phyloP scores from a whole-genome alignment of 2,329 filamentous ascomycete genomes.

The Penicillium sp. region DNA sequence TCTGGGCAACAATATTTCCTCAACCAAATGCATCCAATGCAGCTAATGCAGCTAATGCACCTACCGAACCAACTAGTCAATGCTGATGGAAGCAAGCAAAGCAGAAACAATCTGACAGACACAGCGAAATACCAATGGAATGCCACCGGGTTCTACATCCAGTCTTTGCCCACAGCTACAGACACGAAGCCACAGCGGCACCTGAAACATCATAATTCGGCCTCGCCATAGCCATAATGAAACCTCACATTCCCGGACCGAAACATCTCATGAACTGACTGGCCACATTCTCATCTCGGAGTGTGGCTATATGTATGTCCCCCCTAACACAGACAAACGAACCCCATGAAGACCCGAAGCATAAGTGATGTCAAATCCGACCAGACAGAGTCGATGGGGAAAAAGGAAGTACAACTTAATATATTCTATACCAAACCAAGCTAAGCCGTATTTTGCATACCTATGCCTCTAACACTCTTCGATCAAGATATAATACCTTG shows the following conservation, averaged over 20 bases:
- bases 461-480: neutral
- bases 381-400: neutral
- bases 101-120: neutral
- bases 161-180: neutral
- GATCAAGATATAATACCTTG: neutral
- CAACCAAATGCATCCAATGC: neutral
- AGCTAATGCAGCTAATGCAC: neutral
- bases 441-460: neutral
- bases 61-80: neutral
- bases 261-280: neutral
- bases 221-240: neutral
- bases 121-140: neutral
- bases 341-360: neutral
- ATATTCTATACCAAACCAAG: neutral
- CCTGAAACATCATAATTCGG: neutral
- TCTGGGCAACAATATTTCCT: neutral
- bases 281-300: neutral
- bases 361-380: conserved; percentile 2
- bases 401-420: neutral
- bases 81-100: neutral
- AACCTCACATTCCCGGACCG: neutral
- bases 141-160: neutral
- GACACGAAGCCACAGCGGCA: neutral
- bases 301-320: neutral
- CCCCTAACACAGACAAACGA: conserved; percentile 7